These are phyloP conservation scores for Imleria badia DNA, from an alignment of 768 basidiomycete genomes.

Conservation along the genomic window DNA sequence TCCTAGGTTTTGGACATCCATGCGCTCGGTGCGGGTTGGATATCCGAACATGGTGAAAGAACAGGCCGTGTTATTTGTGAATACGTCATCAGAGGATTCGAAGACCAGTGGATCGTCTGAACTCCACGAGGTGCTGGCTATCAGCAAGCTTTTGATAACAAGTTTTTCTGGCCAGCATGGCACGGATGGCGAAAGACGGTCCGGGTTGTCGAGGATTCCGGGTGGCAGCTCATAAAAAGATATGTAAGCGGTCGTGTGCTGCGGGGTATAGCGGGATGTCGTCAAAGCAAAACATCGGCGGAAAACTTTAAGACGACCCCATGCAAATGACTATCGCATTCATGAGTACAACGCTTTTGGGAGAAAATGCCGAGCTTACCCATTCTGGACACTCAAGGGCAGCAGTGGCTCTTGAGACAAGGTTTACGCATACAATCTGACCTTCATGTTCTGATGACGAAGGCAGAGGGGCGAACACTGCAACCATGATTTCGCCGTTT, in stretches of 20 bases:
- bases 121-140: constrained; percentile 17
- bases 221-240: constrained; percentile 17
- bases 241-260: constrained; percentile 3
- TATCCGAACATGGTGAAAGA: constrained; percentile 18
- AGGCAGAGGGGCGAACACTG: constrained; percentile 9
- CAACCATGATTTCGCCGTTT: constrained; percentile 21
- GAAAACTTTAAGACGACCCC: constrained; percentile 17
- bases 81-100: constrained; percentile 17
- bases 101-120: not conserved
- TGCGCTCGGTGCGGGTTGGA: not conserved
- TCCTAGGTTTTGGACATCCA: not conserved
- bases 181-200: not conserved
- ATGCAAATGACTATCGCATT: constrained; percentile 6
- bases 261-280: not conserved
- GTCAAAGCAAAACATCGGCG: constrained; percentile 3
- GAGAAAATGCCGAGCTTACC: constrained; percentile 10
- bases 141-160: constrained; percentile 2
- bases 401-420: constrained; percentile 10
- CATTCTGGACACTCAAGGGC: constrained; percentile 16
- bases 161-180: constrained; percentile 18
- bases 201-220: constrained; percentile 5
- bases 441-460: constrained; percentile 1
- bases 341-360: not conserved
- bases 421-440: constrained; percentile 22
- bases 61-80: not conserved